Conservation (phyloP, 805 yeast species). For the Sugiyamaella floridensis region DNA sequence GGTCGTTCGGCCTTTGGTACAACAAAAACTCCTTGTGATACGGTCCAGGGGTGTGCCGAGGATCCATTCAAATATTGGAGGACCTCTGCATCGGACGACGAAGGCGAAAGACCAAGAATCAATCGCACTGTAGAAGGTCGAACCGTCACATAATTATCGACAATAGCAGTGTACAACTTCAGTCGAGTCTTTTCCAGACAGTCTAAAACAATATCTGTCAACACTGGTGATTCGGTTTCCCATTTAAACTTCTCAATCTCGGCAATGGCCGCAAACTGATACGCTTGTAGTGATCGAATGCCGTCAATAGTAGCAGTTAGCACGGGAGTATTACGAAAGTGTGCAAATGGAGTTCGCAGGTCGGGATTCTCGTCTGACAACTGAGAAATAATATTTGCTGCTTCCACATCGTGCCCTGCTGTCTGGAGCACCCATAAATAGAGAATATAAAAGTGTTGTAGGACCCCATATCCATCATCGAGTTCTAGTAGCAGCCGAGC, state of each 20-base stretch:
- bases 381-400: not conserved
- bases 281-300: not conserved
- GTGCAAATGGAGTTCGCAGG: not conserved
- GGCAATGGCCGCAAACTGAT: not conserved
- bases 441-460: not conserved
- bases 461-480: not conserved
- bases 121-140: not conserved
- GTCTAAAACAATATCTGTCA: not conserved
- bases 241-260: not conserved
- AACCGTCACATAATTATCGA: not conserved
- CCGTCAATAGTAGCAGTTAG: not conserved
- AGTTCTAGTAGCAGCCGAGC: not conserved
- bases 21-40: not conserved
- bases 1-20: not conserved
- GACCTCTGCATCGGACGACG: not conserved
- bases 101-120: not conserved
- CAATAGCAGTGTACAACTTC: not conserved
- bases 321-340: not conserved
- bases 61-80: not conserved
- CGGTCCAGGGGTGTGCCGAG: not conserved
- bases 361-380: not conserved
- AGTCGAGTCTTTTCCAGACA: not conserved
- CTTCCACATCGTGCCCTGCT: not conserved
- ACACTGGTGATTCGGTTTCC: not conserved
- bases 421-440: constrained; percentile 8